Conservation (phyloP, 108 stramenopile species). For the Epithemia pelagica region DNA sequence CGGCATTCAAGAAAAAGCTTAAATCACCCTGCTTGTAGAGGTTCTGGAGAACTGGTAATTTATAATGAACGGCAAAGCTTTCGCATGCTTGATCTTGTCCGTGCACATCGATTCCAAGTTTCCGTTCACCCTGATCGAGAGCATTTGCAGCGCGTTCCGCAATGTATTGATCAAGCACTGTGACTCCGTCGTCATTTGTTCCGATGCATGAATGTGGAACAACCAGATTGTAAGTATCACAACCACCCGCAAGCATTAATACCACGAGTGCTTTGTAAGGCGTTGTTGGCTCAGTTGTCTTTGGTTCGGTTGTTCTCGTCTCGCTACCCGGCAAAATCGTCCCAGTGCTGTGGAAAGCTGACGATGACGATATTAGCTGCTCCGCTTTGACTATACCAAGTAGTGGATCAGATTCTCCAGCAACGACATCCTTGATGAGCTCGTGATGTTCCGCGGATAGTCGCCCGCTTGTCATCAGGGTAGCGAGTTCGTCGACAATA, state of each 20-base stretch:
- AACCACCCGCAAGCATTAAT: conserved; percentile 43
- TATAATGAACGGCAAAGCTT: conserved; percentile 34
- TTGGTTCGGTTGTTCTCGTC: neutral
- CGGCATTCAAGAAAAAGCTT: conserved; percentile 41
- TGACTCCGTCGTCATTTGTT: conserved; percentile 10
- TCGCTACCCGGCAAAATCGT: neutral
- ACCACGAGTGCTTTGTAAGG: conserved; percentile 64
- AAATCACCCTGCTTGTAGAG: conserved; percentile 37
- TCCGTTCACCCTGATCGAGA: conserved; percentile 7
- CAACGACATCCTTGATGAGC: neutral
- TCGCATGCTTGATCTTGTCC: conserved; percentile 37
- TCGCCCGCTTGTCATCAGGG: conserved; percentile 48
- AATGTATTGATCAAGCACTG: conserved; percentile 25
- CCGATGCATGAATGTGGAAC: conserved; percentile 33
- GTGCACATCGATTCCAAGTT: conserved; percentile 17
- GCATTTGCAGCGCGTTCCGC: conserved; percentile 26
- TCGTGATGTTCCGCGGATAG: conserved; percentile 27
- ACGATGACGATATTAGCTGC: neutral
- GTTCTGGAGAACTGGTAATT: conserved; percentile 12
- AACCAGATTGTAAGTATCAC: conserved; percentile 55
- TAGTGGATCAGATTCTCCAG: conserved; percentile 9
- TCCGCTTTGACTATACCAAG: conserved; percentile 17
- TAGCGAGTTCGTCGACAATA: conserved; percentile 45
- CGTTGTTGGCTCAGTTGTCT: conserved; percentile 7
- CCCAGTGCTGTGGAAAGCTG: conserved; percentile 1